Base-by-base conservation (phyloP, 1,139 yeast species). In the Blastobotrys elegans region DNA sequence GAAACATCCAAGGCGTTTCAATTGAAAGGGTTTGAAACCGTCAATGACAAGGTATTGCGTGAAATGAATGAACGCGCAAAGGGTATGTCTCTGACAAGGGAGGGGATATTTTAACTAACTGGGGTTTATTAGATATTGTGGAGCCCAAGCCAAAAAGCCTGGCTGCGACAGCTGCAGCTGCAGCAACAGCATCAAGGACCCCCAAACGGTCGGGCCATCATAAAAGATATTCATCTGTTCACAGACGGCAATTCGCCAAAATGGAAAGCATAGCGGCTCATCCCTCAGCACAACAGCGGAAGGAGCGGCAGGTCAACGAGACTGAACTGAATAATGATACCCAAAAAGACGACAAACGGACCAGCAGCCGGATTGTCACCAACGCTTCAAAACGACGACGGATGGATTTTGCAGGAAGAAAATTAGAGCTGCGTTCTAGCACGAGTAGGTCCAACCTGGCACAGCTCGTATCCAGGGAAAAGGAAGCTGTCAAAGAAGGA, bases 41-140 rank as follows among this genome's bases (percentile, higher is more conserved):
- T 63, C 41, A 64, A 64, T 43, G 69, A 65, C 53, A 56, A 58
- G 49, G 62, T 65, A 5, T 57, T 65, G 21, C 43, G 52, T 20
- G 69, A 65, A 44, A 64, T 65, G 68, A 62, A 65, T 47, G 64
- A 60, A 50, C 56, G 69, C n/a, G 68, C 69, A 14, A 53, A 43
- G 45, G 50, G 45, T 35, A 41, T 26, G 44, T 16, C 13, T 14
- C 21, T 14, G 17, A 29, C 10, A n/a, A n/a, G n/a, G n/a, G n/a
- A n/a, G n/a, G n/a, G n/a, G n/a, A n/a, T n/a, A n/a, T n/a, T n/a
- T n/a, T n/a, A n/a, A n/a, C n/a, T n/a, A n/a, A n/a, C n/a, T n/a
- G n/a, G n/a, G n/a, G n/a, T n/a, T 26, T n/a, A 33, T 21, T 6
- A 33, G 36, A 6, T 17, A 33, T 33, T 33, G 36, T 33, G 18